phyloP scores from a whole-genome alignment of 1,139 yeast genomes.

The Saccharomyces hybrid region DNA sequence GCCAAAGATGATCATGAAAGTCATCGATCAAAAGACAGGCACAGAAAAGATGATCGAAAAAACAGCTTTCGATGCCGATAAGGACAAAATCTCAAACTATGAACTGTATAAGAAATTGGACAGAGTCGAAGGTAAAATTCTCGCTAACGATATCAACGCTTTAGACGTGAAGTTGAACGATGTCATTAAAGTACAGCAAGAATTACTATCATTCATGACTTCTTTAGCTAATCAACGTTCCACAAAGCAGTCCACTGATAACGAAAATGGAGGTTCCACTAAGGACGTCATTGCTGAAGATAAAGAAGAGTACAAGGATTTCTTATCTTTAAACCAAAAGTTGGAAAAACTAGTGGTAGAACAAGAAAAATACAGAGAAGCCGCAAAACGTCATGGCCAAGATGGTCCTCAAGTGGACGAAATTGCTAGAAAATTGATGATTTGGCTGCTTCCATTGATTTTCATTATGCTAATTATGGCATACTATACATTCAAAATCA shows the following conservation, averaged over 20 bases:
- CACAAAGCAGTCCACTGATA: slow-evolving; percentile 7
- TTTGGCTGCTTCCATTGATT: slow-evolving; percentile 33
- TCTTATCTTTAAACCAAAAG: slow-evolving; percentile 26
- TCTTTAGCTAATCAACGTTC: slow-evolving; percentile 7
- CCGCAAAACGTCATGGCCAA: slow-evolving; percentile 16
- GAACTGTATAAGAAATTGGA: slow-evolving; percentile 28
- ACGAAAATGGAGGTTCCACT: slow-evolving; percentile 2
- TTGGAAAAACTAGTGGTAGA: slow-evolving; percentile 29
- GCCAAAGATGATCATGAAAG: slow-evolving; percentile 32
- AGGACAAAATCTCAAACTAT: slow-evolving; percentile 21
- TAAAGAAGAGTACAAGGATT: slow-evolving; percentile 28
- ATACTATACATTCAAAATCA: slow-evolving; percentile 35
- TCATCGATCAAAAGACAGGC: slow-evolving; percentile 29
- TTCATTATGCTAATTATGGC: slow-evolving; percentile 32
- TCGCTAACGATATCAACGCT: slow-evolving; percentile 28
- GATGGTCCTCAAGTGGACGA: slow-evolving; percentile 30
- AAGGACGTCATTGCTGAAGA: slow-evolving; percentile 8
- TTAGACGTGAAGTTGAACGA: slow-evolving; percentile 18
- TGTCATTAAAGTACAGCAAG: slow-evolving; percentile 19
- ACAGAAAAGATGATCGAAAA: slow-evolving; percentile 26
- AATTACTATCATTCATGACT: slow-evolving; percentile 19
- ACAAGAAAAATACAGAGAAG: slow-evolving; percentile 31
- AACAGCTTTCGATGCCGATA: slow-evolving; percentile 21
- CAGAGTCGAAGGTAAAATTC: slow-evolving; percentile 30
- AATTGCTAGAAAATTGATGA: slow-evolving; percentile 30